These are phyloP conservation scores for Thielaviopsis populi DNA, from an alignment of 2,329 filamentous ascomycete species.

Conservation along the genomic window DNA sequence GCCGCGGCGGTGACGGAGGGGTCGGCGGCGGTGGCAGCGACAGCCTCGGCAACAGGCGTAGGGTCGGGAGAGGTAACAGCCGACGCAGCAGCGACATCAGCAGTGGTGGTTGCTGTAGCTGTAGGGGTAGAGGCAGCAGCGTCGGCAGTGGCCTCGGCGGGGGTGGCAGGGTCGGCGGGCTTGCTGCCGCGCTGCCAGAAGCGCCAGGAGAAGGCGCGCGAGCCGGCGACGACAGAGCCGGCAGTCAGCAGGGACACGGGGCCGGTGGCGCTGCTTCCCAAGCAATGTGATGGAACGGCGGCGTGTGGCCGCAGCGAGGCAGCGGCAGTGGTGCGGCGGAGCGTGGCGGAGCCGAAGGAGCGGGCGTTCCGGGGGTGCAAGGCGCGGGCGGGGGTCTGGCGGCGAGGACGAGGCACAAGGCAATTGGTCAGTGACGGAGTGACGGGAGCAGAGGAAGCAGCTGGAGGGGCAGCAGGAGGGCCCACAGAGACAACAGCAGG, in stretches of 20 bases:
- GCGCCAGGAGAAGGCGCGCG: slow-evolving; percentile 16
- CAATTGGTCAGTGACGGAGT: not conserved
- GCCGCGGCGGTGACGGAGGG: slow-evolving; percentile 19
- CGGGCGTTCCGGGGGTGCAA: slow-evolving; percentile 1
- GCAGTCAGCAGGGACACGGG: slow-evolving; percentile 7
- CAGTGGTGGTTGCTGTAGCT: slow-evolving; percentile 15
- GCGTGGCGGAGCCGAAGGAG: slow-evolving; percentile 13
- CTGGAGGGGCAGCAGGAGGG: too few species aligned
- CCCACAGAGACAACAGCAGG: not conserved
- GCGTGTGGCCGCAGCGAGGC: slow-evolving; percentile 12
- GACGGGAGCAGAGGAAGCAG: not conserved
- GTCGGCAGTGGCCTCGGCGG: slow-evolving; percentile 18
- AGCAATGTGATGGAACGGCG: not conserved
- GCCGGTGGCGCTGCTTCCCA: slow-evolving; percentile 3
- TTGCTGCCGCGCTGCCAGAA: slow-evolving; percentile 15
- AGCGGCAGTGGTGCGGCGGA: not conserved
- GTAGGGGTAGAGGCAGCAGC: slow-evolving; percentile 17
- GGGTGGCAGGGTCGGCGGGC: slow-evolving; percentile 6
- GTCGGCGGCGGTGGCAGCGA: slow-evolving; percentile 17
- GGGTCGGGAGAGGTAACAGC: slow-evolving; percentile 14
- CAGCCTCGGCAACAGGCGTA: slow-evolving; percentile 13
- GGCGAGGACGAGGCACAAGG: not conserved
- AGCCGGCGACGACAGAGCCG: slow-evolving; percentile 15
- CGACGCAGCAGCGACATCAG: slow-evolving; percentile 14
- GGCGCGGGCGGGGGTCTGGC: slow-evolving; percentile 7